phyloP scores from a whole-genome alignment of 1,284 basidiomycete species.

The Marasmius fiardii region DNA sequence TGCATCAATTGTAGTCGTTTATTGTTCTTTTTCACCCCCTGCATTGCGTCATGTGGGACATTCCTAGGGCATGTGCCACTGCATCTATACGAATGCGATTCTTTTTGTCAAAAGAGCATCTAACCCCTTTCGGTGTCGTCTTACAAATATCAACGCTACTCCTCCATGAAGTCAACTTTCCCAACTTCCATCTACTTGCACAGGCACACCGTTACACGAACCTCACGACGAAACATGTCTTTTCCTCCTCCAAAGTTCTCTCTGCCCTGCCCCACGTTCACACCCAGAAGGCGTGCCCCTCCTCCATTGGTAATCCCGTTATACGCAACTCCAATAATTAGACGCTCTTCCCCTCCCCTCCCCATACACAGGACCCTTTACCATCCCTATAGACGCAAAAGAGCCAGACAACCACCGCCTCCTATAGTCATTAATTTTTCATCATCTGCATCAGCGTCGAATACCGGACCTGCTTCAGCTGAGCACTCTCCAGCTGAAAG shows the following conservation, averaged over 20 bases:
- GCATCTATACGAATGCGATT: no score
- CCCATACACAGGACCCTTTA: not conserved
- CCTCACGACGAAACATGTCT: not conserved
- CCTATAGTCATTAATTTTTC: not conserved
- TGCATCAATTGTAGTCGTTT: no score
- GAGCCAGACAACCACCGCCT: not conserved
- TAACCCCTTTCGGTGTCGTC: not conserved
- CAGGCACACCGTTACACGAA: not conserved
- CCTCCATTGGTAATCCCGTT: not conserved
- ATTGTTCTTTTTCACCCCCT: no score
- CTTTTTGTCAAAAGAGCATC: no score
- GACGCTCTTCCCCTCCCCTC: not conserved
- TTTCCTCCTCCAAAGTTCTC: not conserved
- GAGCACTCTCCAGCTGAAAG: not conserved
- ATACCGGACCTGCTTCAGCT: not conserved
- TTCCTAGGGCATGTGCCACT: no score
- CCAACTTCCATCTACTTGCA: not conserved
- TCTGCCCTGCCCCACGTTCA: not conserved
- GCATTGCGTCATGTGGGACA: no score
- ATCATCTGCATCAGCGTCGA: not conserved
- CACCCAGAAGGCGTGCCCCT: not conserved
- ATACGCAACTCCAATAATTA: not conserved
- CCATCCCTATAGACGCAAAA: not conserved
- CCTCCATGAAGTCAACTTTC: not conserved
- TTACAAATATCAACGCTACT: not conserved